Percentiles rank a stretch among this genome's conserved stretches.
phyloP scores from a whole-genome alignment of 495 filamentous ascomycete genomes.

The Penicillium steckii region DNA sequence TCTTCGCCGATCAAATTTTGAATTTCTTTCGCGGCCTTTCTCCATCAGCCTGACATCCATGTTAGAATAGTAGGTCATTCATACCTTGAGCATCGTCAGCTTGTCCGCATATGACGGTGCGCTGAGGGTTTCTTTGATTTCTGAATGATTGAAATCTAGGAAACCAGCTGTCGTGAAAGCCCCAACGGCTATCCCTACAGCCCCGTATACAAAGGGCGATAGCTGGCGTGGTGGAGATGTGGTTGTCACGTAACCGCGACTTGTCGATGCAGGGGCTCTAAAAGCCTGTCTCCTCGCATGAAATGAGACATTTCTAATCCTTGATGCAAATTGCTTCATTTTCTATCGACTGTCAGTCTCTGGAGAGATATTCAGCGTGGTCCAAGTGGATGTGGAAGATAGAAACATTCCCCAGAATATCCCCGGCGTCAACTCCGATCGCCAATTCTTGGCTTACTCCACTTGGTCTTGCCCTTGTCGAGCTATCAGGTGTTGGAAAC shows the following conservation, averaged over 20 bases:
- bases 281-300: not conserved
- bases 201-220: not conserved
- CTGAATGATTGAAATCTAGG: not conserved
- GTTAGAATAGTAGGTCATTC: not conserved
- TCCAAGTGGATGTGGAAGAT: too few species aligned
- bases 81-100: slow-evolving; percentile 1
- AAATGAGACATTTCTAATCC: not conserved
- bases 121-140: not conserved
- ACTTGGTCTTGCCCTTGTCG: too few species aligned
- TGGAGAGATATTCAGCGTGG: too few species aligned
- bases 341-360: too few species aligned
- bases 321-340: not conserved
- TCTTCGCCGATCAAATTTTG: slow-evolving; percentile 13
- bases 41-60: not conserved
- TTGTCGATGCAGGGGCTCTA: not conserved
- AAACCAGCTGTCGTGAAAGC: not conserved
- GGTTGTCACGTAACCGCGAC: not conserved
- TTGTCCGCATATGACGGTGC: not conserved
- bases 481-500: too few species aligned
- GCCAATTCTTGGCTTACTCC: not conserved
- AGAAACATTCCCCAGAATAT: not conserved
- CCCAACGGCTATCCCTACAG: not conserved
- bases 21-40: slow-evolving; percentile 10
- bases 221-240: not conserved
- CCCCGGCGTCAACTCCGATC: not conserved